These are phyloP conservation scores for Phenoliferia sp. DNA, from an alignment of 1,284 basidiomycete species.

Conservation along the genomic window DNA sequence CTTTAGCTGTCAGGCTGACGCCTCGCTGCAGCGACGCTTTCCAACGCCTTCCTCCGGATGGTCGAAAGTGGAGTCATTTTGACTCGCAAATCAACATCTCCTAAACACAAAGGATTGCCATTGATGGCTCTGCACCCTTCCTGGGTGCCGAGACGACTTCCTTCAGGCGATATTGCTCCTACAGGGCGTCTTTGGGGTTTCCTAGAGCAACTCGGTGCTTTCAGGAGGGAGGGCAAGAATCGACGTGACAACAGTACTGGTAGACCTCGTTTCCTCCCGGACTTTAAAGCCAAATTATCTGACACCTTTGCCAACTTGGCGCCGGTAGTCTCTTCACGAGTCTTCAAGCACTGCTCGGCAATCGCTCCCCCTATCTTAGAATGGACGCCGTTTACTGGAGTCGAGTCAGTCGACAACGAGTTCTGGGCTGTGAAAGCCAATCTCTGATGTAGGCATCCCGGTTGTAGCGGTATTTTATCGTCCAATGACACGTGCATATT, in stretches of 20 bases:
- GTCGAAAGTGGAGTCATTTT: constrained; percentile 29
- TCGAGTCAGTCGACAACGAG: constrained; percentile 11
- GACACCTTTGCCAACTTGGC: neutral
- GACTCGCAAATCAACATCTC: constrained; percentile 9
- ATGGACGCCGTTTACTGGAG: constrained; percentile 10
- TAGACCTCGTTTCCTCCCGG: neutral
- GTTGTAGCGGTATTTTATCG: too few species aligned
- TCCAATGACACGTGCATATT: too few species aligned
- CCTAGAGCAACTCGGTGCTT: constrained; percentile 38
- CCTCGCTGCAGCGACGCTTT: constrained; percentile 19
- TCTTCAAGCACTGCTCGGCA: constrained; percentile 28
- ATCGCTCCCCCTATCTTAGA: constrained; percentile 28
- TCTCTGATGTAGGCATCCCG: neutral
- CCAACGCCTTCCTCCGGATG: constrained; percentile 31
- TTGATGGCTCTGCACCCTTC: constrained; percentile 41
- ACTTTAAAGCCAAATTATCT: neutral
- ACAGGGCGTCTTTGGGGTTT: constrained; percentile 38
- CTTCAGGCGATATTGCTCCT: constrained; percentile 18
- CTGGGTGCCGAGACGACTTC: constrained; percentile 33
- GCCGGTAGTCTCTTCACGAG: constrained; percentile 18
- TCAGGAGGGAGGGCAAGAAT: constrained; percentile 42
- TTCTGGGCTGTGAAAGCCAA: constrained; percentile 25
- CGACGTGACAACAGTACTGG: constrained; percentile 24
- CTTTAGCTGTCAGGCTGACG: neutral
- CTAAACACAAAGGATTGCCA: constrained; percentile 37